These are phyloP conservation scores for Hygrophila difformis DNA, from an alignment of 257 asterid genomes.

Conservation along the genomic window DNA sequence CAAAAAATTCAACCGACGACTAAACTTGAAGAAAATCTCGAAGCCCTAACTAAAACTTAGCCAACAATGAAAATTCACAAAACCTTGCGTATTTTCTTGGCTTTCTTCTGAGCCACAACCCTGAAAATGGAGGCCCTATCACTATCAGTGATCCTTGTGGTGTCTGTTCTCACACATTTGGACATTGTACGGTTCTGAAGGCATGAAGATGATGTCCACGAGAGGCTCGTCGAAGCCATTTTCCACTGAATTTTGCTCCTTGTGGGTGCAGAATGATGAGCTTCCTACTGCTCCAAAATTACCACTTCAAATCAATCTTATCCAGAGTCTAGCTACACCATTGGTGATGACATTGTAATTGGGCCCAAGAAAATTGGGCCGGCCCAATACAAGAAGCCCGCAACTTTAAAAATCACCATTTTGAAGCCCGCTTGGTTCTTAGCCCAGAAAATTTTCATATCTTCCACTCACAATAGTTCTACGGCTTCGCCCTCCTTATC, in stretches of 20 bases:
- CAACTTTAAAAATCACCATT: too few species aligned
- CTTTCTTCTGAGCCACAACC: constrained; percentile 71
- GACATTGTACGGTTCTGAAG: constrained; percentile 38
- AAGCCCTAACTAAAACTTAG: background rate
- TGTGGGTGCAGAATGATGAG: too few species aligned
- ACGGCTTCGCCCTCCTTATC: too few species aligned
- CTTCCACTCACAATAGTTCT: too few species aligned
- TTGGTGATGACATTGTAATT: too few species aligned
- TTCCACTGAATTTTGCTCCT: background rate
- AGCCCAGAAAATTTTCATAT: too few species aligned
- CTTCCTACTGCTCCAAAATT: too few species aligned
- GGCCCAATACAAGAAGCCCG: too few species aligned
- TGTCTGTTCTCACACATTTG: constrained; percentile 21
- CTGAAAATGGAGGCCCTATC: constrained; percentile 30
- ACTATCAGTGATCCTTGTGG: constrained; percentile 22
- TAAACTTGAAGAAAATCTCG: background rate
- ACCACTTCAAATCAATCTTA: too few species aligned
- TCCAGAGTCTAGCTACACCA: too few species aligned
- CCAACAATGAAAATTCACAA: background rate
- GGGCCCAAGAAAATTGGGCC: too few species aligned
- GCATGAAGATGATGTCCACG: constrained; percentile 69
- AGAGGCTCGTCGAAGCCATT: constrained; percentile 57
- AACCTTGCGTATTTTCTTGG: constrained; percentile 68
- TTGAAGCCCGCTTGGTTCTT: too few species aligned
- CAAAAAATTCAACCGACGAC: constrained; percentile 9